Evolutionary conservation across 225 moss, liverwort and hornwort species (phyloP), one percentile per base, ranked within the genome.

Genomic region (Asterella californica): DNA sequence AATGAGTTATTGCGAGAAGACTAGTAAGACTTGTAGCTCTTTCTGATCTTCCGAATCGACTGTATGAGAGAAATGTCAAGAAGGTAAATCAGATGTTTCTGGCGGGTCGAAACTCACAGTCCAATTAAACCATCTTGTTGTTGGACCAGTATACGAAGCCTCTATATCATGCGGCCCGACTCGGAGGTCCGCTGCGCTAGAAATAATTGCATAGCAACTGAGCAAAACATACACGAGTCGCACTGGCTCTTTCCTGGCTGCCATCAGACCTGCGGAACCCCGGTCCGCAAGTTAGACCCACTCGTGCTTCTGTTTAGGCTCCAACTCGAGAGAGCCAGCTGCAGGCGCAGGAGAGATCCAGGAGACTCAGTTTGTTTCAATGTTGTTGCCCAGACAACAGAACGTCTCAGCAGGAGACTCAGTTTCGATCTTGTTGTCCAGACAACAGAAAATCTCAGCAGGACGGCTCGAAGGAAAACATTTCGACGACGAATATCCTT

Each of bases 101-200:
- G 15, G 55, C 27, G 33, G 29, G 30, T 60, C 29, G 57, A 32
- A 76, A 73, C 87, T 82, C 27, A 87, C 87, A 53, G 70, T 45
- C 54, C 78, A 87, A 72, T 79, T 25, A 24, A 76, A 87, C 42
- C 76, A 87, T 70, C 82, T 79, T 47, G 87, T 87, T 45, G 83
- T 84, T 8, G 84, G 83, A 24, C 79, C 79, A 50, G 21, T 9
- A 55, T 79, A 79, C 14, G 29, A 2, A 29, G 18, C 33, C 79
- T 79, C 69, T 9, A 49, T 53, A 6, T 54, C 14, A 14, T 50
- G 67, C 5, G 22, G 68, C 33, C 9, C 46, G 50, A n/a, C n/a
- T n/a, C n/a, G n/a, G n/a, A 14, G 11, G 27, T 60, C 34, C 4
- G 25, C 7, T 33, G 36, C 53, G 0, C 33, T 79, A 24, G 68